A percentile compares a stretch with the other conserved stretches of the same genome.
phyloP scores from a whole-genome alignment of 495 filamentous ascomycete species.

The Penicillium riverlandense region DNA sequence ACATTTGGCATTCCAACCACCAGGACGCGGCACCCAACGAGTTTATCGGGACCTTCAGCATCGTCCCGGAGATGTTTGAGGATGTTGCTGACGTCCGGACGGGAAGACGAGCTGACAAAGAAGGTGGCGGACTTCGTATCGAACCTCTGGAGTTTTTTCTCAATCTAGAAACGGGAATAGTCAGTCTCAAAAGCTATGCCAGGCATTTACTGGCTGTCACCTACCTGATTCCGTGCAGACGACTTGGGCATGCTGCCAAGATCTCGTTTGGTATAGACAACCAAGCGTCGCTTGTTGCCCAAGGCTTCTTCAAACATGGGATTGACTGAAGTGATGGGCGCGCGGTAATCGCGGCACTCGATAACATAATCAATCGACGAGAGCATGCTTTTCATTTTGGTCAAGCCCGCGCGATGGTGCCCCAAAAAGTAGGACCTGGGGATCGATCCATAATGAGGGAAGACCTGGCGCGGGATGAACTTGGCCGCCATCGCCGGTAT shows the following conservation, averaged over 20 bases:
- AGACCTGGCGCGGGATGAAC: constrained; percentile 69
- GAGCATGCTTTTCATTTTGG: constrained; percentile 78
- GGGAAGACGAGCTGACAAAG: constrained; percentile 53
- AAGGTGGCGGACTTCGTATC: constrained; percentile 52
- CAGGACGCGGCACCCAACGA: constrained; percentile 69
- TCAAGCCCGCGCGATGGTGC: constrained; percentile 79
- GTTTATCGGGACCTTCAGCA: constrained; percentile 36
- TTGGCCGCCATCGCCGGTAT: constrained; percentile 15
- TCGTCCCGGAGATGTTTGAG: constrained; percentile 49
- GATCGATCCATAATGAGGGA: constrained; percentile 61
- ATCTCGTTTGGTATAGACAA: constrained; percentile 91
- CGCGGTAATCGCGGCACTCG: constrained; percentile 90
- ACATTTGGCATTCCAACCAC: constrained; percentile 98
- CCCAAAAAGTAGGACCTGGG: constrained; percentile 94
- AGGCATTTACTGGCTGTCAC: neutral
- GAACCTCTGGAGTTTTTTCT: constrained; percentile 48
- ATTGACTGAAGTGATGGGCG: constrained; percentile 83
- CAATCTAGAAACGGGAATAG: constrained; percentile 15
- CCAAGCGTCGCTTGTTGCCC: constrained; percentile 58
- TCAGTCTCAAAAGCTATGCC: neutral
- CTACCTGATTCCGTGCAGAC: constrained; percentile 19
- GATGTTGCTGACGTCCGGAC: constrained; percentile 43
- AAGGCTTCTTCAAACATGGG: constrained; percentile 80
- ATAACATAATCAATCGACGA: constrained; percentile 79
- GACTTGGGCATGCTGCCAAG: constrained; percentile 45